Evolutionary conservation across 2,329 filamentous ascomycete species (phyloP).

Genomic region (Phaeosphaeria sp.): DNA sequence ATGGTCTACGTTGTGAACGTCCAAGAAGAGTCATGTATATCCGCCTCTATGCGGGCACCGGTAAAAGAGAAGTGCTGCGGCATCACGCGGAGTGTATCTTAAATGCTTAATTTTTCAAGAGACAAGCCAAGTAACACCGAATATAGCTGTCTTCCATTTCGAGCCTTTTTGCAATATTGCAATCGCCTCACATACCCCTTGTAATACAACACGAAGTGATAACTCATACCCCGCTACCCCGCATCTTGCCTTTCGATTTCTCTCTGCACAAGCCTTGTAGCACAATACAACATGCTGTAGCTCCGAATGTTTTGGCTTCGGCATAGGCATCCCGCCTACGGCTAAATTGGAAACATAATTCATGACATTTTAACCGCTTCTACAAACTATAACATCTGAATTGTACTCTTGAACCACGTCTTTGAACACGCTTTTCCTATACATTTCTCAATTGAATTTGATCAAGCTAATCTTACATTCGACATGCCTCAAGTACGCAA

Average conservation of each 20-base stretch:
- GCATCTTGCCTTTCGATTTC: neutral
- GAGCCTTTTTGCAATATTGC: too few relatives aligned
- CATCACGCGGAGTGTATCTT: neutral
- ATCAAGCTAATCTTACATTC: conserved; percentile 2
- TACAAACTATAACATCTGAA: neutral
- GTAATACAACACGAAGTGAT: neutral
- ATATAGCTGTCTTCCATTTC: too few relatives aligned
- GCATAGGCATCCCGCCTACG: neutral
- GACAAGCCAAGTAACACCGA: neutral
- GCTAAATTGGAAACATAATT: neutral
- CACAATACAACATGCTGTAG: neutral
- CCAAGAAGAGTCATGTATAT: neutral
- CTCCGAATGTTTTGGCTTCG: neutral
- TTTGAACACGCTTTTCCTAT: neutral
- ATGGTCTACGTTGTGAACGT: neutral
- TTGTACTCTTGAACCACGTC: neutral
- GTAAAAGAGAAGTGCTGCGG: neutral
- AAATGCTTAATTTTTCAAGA: neutral
- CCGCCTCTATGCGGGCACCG: neutral
- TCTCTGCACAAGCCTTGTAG: neutral
- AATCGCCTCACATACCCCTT: neutral
- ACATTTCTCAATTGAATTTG: conserved; percentile 8
- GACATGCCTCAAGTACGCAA: conserved; percentile 50
- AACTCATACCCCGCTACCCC: neutral
- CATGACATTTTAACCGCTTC: neutral